Percentiles rank a stretch among this genome's conserved stretches.
These are phyloP conservation scores for Rhodotorula paludigena DNA, from an alignment of 768 basidiomycete genomes.

Conservation along the genomic window DNA sequence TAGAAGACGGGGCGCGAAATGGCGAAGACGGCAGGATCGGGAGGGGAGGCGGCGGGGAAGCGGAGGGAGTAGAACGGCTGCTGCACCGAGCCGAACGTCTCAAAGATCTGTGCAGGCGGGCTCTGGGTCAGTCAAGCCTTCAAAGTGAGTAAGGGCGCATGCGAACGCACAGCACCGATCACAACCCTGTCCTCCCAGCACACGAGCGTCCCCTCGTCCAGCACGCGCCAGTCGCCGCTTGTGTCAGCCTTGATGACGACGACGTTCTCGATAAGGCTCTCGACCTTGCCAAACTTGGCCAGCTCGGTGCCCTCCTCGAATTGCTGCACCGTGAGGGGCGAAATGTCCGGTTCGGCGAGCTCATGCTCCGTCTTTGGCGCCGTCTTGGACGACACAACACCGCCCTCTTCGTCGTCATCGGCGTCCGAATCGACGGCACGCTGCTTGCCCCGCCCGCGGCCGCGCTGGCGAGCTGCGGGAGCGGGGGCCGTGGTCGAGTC, in stretches of 20 bases:
- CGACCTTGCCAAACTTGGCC: constrained; percentile 71
- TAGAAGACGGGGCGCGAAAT: constrained; percentile 62
- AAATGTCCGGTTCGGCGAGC: constrained; percentile 48
- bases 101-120: constrained; percentile 61
- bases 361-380: constrained; percentile 46
- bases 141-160: constrained; percentile 13
- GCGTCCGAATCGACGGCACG: constrained; percentile 15
- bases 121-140: constrained; percentile 18
- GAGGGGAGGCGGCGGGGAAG: constrained; percentile 52
- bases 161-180: constrained; percentile 71
- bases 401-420: constrained; percentile 24
- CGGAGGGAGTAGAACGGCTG: constrained; percentile 85
- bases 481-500: constrained; percentile 10
- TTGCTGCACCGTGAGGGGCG: constrained; percentile 60
- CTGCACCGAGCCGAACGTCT: constrained; percentile 90
- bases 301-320: constrained; percentile 62
- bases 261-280: constrained; percentile 65
- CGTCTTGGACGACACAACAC: background rate
- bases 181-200: constrained; percentile 84
- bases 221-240: constrained; percentile 58
- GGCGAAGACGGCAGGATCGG: constrained; percentile 40
- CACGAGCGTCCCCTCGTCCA: constrained; percentile 84
- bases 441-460: constrained; percentile 5
- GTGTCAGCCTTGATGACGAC: constrained; percentile 66
- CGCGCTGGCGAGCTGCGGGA: background rate